These are phyloP conservation scores for Solanum commersonii DNA, from an alignment of 257 asterid genomes.

Conservation along the genomic window DNA sequence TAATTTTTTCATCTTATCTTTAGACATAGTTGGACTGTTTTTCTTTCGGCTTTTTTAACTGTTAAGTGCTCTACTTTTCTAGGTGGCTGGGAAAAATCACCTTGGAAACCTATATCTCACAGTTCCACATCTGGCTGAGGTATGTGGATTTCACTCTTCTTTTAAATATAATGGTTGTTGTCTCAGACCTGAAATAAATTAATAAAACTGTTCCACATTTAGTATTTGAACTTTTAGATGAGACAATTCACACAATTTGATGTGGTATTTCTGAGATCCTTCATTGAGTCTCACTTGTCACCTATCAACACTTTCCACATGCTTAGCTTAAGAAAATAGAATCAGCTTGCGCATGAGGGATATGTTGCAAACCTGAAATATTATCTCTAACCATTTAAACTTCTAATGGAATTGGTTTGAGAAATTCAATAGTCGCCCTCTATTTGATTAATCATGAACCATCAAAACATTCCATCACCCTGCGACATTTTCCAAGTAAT, in stretches of 20 bases:
- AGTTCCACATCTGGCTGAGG: slow-evolving; percentile 99
- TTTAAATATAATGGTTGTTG: background rate
- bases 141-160: slow-evolving; percentile 6
- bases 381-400: background rate
- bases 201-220: background rate
- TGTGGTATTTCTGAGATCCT: background rate
- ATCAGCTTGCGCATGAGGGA: background rate
- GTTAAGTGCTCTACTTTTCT: slow-evolving; percentile 16
- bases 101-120: slow-evolving; percentile 90
- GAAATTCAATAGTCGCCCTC: background rate
- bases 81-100: slow-evolving; percentile 99
- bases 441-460: background rate
- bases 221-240: background rate
- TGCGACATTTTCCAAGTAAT: background rate
- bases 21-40: background rate
- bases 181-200: background rate
- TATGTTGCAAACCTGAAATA: background rate
- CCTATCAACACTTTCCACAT: background rate
- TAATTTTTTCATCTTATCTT: background rate
- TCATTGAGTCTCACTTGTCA: background rate
- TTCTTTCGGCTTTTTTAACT: slow-evolving; percentile 9
- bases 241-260: background rate
- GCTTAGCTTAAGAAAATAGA: background rate
- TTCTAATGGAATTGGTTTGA: background rate
- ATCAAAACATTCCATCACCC: background rate